Conservation (phyloP, 352 stramenopile species). For the Phytophthora kernoviae region DNA sequence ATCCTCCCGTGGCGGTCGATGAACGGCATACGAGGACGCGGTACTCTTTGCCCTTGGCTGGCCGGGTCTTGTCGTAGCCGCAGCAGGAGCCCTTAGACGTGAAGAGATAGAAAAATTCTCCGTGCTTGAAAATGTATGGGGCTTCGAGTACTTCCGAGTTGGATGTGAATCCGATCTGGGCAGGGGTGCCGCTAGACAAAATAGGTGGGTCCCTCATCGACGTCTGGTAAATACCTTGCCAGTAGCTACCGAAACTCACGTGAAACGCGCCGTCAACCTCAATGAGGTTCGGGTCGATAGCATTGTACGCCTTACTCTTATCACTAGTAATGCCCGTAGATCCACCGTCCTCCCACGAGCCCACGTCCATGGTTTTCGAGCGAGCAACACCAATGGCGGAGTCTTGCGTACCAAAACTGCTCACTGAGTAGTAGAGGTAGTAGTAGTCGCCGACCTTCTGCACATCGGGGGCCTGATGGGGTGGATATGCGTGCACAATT, state of each 20-base stretch:
- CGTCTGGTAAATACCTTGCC: slow-evolving; percentile 36
- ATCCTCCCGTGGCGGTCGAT: slow-evolving; percentile 33
- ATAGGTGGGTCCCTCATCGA: slow-evolving; percentile 24
- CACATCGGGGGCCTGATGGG: slow-evolving; percentile 40
- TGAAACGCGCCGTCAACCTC: slow-evolving; percentile 30
- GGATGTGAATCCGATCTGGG: slow-evolving; percentile 34
- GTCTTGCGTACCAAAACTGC: slow-evolving; percentile 45
- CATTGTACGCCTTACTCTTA: slow-evolving; percentile 44
- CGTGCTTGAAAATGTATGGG: slow-evolving; percentile 40
- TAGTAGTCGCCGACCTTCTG: slow-evolving; percentile 48
- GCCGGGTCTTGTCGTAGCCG: slow-evolving; percentile 30
- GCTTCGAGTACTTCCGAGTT: slow-evolving; percentile 44
- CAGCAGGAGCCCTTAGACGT: slow-evolving; percentile 52
- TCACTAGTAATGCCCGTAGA: slow-evolving; percentile 33
- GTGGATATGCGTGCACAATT: neutral
- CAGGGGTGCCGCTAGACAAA: slow-evolving; percentile 7
- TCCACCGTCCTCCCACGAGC: slow-evolving; percentile 46
- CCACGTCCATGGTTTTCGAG: slow-evolving; percentile 44
- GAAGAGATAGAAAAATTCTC: slow-evolving; percentile 52
- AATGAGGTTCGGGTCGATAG: slow-evolving; percentile 53
- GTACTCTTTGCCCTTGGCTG: slow-evolving; percentile 47
- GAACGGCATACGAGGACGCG: slow-evolving; percentile 52
- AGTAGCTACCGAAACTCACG: slow-evolving; percentile 50
- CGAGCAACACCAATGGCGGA: slow-evolving; percentile 48
- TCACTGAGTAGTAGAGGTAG: slow-evolving; percentile 67